These are phyloP conservation scores for Populus ilicifolia DNA, from an alignment of 345 rosid genomes.

Conservation along the genomic window DNA sequence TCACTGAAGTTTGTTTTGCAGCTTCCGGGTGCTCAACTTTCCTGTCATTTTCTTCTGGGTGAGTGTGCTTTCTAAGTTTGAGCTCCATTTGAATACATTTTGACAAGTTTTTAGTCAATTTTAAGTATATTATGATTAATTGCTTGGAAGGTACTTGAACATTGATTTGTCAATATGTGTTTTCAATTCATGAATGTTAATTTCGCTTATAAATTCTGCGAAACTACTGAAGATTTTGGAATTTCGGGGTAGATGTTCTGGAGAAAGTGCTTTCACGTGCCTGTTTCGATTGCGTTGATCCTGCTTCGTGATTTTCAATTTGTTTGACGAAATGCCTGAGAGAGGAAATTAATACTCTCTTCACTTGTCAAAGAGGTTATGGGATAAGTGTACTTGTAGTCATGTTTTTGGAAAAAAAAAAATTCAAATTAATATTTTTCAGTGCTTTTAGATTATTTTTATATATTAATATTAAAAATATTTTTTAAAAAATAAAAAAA, in stretches of 20 bases:
- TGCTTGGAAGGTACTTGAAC: not conserved
- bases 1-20: not conserved
- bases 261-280: conserved; percentile 1
- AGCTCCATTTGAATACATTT: not conserved
- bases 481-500: too few relatives aligned
- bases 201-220: not conserved
- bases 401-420: too few relatives aligned
- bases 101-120: not conserved
- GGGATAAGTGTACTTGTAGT: not conserved
- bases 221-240: not conserved
- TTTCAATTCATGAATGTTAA: not conserved
- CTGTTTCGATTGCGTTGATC: not conserved
- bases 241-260: not conserved
- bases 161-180: not conserved
- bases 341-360: not conserved
- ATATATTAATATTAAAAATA: too few relatives aligned
- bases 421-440: too few relatives aligned
- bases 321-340: conserved; percentile 6
- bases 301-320: not conserved
- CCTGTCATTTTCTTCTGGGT: not conserved
- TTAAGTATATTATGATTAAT: not conserved
- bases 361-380: conserved; percentile 4
- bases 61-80: not conserved
- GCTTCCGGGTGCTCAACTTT: not conserved
- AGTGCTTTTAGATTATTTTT: too few relatives aligned